These are phyloP conservation scores for Paecilomyces dactylethromorphus DNA, from an alignment of 2,329 filamentous ascomycete species.

Conservation along the genomic window DNA sequence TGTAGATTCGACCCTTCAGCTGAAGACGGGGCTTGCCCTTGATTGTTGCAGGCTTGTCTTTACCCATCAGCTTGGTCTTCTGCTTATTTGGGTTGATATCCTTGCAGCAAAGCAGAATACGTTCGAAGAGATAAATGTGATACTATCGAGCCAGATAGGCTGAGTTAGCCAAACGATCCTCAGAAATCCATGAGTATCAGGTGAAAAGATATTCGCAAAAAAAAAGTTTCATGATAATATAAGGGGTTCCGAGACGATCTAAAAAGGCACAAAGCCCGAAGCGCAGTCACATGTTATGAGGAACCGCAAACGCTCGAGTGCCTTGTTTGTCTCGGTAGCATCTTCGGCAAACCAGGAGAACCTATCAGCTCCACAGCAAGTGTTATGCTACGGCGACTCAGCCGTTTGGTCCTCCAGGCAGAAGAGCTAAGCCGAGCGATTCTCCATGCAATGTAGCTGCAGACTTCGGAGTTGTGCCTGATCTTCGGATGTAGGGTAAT, in stretches of 20 bases:
- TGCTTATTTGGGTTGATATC: constrained; percentile 80
- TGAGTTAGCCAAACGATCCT: constrained; percentile 7
- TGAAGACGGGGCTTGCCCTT: constrained; percentile 73
- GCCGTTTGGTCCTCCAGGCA: neutral
- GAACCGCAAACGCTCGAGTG: too few species aligned
- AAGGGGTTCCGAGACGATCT: too few species aligned
- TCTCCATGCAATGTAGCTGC: neutral
- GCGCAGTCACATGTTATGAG: too few species aligned
- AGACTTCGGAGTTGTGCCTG: neutral
- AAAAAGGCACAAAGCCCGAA: too few species aligned
- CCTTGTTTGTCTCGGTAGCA: too few species aligned
- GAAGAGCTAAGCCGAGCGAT: neutral
- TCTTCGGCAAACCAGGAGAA: too few species aligned
- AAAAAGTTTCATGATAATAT: too few species aligned
- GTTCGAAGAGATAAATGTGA: constrained; percentile 95
- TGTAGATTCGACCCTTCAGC: constrained; percentile 95
- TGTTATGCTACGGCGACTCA: neutral
- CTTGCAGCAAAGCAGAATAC: constrained; percentile 94
- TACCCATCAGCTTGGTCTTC: constrained; percentile 55
- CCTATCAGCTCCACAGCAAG: neutral
- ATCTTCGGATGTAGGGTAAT: neutral
- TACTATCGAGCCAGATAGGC: constrained; percentile 52
- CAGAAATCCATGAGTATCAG: neutral
- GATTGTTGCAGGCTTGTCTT: constrained; percentile 65
- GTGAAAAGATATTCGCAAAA: too few species aligned